phyloP scores from a whole-genome alignment of 495 filamentous ascomycete genomes.

The Talaromyces stipitatus region DNA sequence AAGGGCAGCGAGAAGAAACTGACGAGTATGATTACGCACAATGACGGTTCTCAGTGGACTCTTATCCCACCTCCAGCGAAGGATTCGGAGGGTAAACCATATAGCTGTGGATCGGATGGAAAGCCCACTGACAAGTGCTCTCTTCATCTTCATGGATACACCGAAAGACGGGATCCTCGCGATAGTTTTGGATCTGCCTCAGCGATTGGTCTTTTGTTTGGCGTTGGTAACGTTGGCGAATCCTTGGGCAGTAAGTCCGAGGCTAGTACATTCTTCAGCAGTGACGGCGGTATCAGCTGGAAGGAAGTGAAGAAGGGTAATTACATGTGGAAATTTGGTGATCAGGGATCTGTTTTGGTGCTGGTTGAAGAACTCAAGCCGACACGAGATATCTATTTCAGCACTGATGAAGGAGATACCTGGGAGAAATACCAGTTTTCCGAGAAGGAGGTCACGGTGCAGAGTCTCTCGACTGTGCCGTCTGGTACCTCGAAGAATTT shows the following conservation, averaged over 20 bases:
- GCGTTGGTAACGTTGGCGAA: slow-evolving; percentile 81
- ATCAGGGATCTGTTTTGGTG: slow-evolving; percentile 85
- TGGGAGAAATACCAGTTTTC: slow-evolving; percentile 73
- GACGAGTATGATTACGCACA: slow-evolving; percentile 87
- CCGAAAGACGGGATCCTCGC: slow-evolving; percentile 68
- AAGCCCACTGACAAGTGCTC: slow-evolving; percentile 58
- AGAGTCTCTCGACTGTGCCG: slow-evolving; percentile 78
- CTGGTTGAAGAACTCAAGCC: slow-evolving; percentile 58
- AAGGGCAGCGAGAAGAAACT: slow-evolving; percentile 67
- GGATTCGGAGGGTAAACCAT: slow-evolving; percentile 63
- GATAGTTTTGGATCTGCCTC: slow-evolving; percentile 82
- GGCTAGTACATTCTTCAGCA: slow-evolving; percentile 78
- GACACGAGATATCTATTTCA: slow-evolving; percentile 67
- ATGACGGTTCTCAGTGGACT: slow-evolving; percentile 84
- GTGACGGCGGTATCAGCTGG: slow-evolving; percentile 86
- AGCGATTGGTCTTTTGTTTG: slow-evolving; percentile 89
- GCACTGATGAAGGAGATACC: slow-evolving; percentile 65
- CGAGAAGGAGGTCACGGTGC: slow-evolving; percentile 57
- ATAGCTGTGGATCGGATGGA: slow-evolving; percentile 53
- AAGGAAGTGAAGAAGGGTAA: slow-evolving; percentile 71
- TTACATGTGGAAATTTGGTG: slow-evolving; percentile 90
- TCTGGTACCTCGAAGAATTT: slow-evolving; percentile 86
- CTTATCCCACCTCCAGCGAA: slow-evolving; percentile 57
- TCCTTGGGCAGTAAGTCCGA: slow-evolving; percentile 48
- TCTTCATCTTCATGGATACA: slow-evolving; percentile 90